These are phyloP conservation scores for Ailanthus altissimus DNA, from an alignment of 345 rosid species.

Conservation along the genomic window DNA sequence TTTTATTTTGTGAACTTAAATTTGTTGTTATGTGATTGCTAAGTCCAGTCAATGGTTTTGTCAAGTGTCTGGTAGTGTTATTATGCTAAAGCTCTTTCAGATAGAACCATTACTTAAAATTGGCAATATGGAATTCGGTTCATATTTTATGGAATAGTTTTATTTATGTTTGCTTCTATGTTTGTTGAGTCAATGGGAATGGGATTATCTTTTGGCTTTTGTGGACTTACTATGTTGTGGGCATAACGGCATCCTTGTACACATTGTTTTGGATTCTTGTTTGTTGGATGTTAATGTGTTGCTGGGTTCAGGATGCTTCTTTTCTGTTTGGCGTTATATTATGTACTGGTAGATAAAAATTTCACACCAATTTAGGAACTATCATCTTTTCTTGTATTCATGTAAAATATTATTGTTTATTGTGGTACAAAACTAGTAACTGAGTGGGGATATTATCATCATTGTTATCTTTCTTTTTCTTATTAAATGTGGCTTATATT, in stretches of 20 bases:
- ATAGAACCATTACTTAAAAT: neutral
- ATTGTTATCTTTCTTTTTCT: neutral
- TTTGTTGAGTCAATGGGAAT: neutral
- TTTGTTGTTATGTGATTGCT: neutral
- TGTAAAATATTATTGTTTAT: neutral
- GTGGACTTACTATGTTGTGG: neutral
- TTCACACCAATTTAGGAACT: neutral
- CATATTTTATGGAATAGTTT: neutral
- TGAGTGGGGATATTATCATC: neutral
- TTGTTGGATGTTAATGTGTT: neutral
- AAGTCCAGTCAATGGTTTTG: neutral
- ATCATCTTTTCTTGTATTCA: neutral
- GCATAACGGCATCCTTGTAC: neutral
- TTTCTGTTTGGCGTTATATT: neutral
- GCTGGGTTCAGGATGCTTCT: neutral
- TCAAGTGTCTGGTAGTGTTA: neutral
- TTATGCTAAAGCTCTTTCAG: neutral
- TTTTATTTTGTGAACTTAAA: neutral
- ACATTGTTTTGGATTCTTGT: neutral
- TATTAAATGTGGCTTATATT: neutral
- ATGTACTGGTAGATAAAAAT: neutral
- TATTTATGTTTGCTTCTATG: no score
- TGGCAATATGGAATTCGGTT: neutral
- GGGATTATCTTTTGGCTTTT: neutral
- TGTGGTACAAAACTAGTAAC: neutral